Evolutionary conservation across 2,329 filamentous ascomycete genomes (phyloP).

Genomic region (Aspergillus ochraceus): DNA sequence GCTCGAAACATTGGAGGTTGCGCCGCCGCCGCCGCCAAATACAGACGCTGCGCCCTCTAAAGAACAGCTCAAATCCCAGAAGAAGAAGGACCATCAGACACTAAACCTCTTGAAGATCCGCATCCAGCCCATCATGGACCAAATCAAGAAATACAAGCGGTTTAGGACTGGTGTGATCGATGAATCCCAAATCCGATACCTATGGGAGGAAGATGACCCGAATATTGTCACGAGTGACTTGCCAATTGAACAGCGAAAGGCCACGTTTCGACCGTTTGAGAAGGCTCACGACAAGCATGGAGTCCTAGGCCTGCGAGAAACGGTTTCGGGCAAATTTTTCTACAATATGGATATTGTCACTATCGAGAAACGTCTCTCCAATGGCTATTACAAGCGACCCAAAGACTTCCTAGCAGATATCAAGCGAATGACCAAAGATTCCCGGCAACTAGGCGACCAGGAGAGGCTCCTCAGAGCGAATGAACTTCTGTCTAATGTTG

Average conservation of each 20-base stretch:
- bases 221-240: slow-evolving; percentile 62
- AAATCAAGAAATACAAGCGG: slow-evolving; percentile 90
- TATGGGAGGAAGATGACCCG: slow-evolving; percentile 81
- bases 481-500: slow-evolving; percentile 87
- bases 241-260: slow-evolving; percentile 52
- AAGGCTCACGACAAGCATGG: slow-evolving; percentile 78
- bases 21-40: slow-evolving; percentile 68
- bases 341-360: slow-evolving; percentile 93
- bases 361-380: slow-evolving; percentile 94
- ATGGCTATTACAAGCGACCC: slow-evolving; percentile 91
- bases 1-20: slow-evolving; percentile 73
- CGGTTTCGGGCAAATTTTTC: slow-evolving; percentile 77
- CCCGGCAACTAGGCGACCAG: slow-evolving; percentile 76
- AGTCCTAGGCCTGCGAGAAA: slow-evolving; percentile 72
- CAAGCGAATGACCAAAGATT: slow-evolving; percentile 79
- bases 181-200: slow-evolving; percentile 71
- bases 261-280: slow-evolving; percentile 72
- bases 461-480: slow-evolving; percentile 83
- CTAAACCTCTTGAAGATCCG: slow-evolving; percentile 85
- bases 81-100: slow-evolving; percentile 77
- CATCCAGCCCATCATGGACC: slow-evolving; percentile 94
- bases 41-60: slow-evolving; percentile 65
- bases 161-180: slow-evolving; percentile 81
- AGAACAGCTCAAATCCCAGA: slow-evolving; percentile 76
- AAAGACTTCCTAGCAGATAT: slow-evolving; percentile 89